These are phyloP conservation scores for Naematelia encephala DNA, from an alignment of 768 basidiomycete species.

Conservation along the genomic window DNA sequence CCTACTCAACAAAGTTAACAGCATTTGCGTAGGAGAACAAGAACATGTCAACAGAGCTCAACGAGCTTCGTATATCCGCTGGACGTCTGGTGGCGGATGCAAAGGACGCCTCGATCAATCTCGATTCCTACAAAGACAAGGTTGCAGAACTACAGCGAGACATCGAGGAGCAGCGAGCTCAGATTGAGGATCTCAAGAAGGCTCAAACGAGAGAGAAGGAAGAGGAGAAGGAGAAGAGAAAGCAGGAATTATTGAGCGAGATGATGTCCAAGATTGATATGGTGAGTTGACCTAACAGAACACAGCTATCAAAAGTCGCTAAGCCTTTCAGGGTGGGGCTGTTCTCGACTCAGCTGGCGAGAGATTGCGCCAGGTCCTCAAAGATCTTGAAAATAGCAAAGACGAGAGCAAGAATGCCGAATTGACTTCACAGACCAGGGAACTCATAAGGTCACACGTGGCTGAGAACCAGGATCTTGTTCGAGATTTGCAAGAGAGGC, in stretches of 20 bases:
- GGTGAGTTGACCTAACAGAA: constrained; percentile 55
- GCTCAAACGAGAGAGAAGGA: constrained; percentile 78
- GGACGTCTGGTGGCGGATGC: constrained; percentile 92
- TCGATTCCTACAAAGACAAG: constrained; percentile 94
- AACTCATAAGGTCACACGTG: constrained; percentile 77
- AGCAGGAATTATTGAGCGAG: constrained; percentile 97
- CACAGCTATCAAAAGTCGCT: constrained; percentile 6
- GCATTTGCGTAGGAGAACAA: constrained; percentile 99
- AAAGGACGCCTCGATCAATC: constrained; percentile 86
- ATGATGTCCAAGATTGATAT: constrained; percentile 99
- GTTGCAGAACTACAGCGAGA: constrained; percentile 75
- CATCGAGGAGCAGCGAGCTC: constrained; percentile 42
- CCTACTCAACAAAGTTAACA: background rate
- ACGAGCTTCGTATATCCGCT: constrained; percentile 84
- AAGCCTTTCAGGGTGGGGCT: constrained; percentile 34
- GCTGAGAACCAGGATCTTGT: constrained; percentile 80
- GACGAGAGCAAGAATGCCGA: constrained; percentile 61
- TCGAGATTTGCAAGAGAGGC: constrained; percentile 82
- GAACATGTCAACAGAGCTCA: constrained; percentile 84
- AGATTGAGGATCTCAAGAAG: constrained; percentile 84
- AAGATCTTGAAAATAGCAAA: constrained; percentile 56
- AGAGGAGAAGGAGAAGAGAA: constrained; percentile 97
- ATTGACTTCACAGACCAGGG: constrained; percentile 54
- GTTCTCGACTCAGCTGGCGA: constrained; percentile 30
- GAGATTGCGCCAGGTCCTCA: constrained; percentile 39